These are phyloP conservation scores for Streptanthus diversifolius DNA, from an alignment of 345 rosid species.

Conservation along the genomic window DNA sequence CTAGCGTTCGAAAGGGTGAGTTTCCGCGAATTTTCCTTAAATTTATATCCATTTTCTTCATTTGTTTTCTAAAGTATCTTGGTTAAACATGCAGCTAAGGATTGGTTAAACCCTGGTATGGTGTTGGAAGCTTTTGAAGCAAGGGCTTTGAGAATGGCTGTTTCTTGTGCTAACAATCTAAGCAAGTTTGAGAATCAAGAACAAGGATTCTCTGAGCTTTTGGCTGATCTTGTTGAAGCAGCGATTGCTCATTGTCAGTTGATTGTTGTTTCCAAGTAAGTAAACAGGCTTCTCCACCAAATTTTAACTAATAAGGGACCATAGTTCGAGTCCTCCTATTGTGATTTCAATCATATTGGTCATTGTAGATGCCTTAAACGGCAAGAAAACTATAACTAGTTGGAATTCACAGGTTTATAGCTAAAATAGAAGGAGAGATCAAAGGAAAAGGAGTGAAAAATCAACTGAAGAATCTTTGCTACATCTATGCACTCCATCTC, in stretches of 20 bases:
- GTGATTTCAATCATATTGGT: not conserved
- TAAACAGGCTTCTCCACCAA: not conserved
- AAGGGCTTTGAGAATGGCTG: slow-evolving; percentile 71
- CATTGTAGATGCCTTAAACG: not conserved
- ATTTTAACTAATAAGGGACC: not conserved
- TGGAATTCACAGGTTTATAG: slow-evolving; percentile 56
- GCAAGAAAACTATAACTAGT: not conserved
- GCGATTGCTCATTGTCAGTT: slow-evolving; percentile 85
- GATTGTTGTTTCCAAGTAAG: slow-evolving; percentile 87
- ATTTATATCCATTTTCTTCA: not conserved
- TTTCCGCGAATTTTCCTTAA: not conserved
- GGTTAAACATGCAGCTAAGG: slow-evolving; percentile 48
- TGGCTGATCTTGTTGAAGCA: slow-evolving; percentile 64
- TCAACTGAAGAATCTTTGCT: slow-evolving; percentile 55
- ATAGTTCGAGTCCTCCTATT: not conserved
- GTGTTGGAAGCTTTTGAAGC: slow-evolving; percentile 81
- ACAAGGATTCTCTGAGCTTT: slow-evolving; percentile 75
- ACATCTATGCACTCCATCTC: slow-evolving; percentile 56
- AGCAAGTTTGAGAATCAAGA: slow-evolving; percentile 58
- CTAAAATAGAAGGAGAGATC: slow-evolving; percentile 60
- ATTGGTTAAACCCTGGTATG: slow-evolving; percentile 68
- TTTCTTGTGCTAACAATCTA: slow-evolving; percentile 63
- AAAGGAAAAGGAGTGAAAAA: slow-evolving; percentile 62
- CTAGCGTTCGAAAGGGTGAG: slow-evolving; percentile 54
- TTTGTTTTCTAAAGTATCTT: not conserved